A percentile compares a stretch with the other conserved stretches of the same genome.
Conservation (phyloP, 805 yeast genomes). For the Naumovozyma dairenensis region DNA sequence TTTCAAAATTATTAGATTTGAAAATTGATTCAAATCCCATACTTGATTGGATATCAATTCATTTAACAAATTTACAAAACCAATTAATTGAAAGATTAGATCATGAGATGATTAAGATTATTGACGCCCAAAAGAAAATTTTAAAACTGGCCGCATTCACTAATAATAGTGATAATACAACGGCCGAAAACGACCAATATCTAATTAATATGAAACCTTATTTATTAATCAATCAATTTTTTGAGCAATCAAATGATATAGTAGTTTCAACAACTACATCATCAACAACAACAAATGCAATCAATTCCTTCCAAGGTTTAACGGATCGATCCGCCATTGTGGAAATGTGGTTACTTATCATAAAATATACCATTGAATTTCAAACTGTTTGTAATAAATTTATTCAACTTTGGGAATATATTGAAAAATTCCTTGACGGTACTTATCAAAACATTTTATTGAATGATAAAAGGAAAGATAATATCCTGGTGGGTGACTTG, state of each 20-base stretch:
- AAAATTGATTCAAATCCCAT: constrained; percentile 60
- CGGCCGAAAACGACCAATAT: constrained; percentile 17
- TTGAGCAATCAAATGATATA: constrained; percentile 2
- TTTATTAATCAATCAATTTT: constrained; percentile 16
- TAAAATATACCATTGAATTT: constrained; percentile 35
- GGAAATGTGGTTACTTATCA: constrained; percentile 50
- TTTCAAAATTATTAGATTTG: constrained; percentile 50
- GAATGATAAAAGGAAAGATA: constrained; percentile 32
- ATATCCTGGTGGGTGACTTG: constrained; percentile 22
- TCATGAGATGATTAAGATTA: constrained; percentile 33
- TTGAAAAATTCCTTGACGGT: constrained; percentile 46
- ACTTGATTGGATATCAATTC: constrained; percentile 48
- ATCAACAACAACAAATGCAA: background rate
- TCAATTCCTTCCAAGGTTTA: constrained; percentile 14
- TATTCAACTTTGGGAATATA: constrained; percentile 43
- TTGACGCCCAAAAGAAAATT: constrained; percentile 34
- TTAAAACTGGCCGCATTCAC: too few species aligned
- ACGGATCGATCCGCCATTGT: constrained; percentile 46
- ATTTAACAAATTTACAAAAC: constrained; percentile 32
- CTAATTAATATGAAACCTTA: constrained; percentile 30
- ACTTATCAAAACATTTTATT: constrained; percentile 34
- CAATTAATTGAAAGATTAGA: constrained; percentile 35
- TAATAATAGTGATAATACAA: constrained; percentile 7
- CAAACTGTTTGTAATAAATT: constrained; percentile 32
- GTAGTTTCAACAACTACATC: background rate